Conservation (phyloP, 2,329 filamentous ascomycete species). For the Exophiala calicioides region DNA sequence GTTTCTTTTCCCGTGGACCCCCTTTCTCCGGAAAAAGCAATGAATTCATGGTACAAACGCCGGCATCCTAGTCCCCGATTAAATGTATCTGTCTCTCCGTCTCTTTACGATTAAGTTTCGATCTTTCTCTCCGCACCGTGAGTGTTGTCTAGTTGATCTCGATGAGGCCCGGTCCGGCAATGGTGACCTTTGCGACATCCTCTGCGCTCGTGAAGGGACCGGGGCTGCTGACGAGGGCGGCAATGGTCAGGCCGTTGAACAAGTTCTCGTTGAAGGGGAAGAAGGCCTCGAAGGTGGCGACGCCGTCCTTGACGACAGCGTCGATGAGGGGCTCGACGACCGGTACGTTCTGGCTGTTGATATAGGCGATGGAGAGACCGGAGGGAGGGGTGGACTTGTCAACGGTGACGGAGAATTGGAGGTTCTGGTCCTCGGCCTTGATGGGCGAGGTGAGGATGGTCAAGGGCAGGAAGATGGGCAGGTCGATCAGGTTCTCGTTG, state of each 20-base stretch:
- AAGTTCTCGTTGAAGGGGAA: slow-evolving; percentile 40
- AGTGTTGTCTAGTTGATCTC: slow-evolving; percentile 37
- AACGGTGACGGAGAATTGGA: slow-evolving; percentile 52
- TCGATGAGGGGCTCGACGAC: slow-evolving; percentile 36
- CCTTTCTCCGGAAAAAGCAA: too few species aligned
- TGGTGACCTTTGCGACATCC: slow-evolving; percentile 36
- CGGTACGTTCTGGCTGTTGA: slow-evolving; percentile 44
- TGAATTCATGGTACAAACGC: too few species aligned
- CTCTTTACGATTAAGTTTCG: too few species aligned
- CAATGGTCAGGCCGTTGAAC: slow-evolving; percentile 44
- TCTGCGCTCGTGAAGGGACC: slow-evolving; percentile 36
- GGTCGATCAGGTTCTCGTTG: slow-evolving; percentile 50
- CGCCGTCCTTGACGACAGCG: slow-evolving; percentile 26
- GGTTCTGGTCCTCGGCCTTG: slow-evolving; percentile 39
- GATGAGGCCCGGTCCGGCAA: slow-evolving; percentile 41
- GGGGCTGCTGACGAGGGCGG: slow-evolving; percentile 37
- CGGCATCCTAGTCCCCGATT: too few species aligned
- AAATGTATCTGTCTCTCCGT: too few species aligned
- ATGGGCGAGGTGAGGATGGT: slow-evolving; percentile 36
- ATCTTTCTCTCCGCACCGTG: too few species aligned
- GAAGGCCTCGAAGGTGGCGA: slow-evolving; percentile 32
- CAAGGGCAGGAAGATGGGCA: slow-evolving; percentile 47
- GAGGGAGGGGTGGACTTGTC: slow-evolving; percentile 27
- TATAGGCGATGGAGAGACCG: slow-evolving; percentile 38
- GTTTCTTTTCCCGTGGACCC: too few species aligned